Evolutionary conservation across 306 rosid species (phyloP).

Genomic region (Cicer bijugum): DNA sequence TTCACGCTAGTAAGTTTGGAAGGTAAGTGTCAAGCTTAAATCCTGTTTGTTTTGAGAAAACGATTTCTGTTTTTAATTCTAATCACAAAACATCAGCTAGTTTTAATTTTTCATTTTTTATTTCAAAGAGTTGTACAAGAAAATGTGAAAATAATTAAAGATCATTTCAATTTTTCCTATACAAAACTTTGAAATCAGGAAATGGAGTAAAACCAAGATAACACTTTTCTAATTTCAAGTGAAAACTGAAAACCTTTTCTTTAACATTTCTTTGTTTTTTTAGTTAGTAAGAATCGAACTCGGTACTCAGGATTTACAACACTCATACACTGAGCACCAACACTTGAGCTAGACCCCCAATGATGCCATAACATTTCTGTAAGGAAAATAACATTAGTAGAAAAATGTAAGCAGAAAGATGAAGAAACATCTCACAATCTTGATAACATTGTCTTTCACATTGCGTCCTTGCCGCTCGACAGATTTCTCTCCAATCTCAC

Average conservation of each 20-base stretch:
- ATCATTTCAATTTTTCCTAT: background rate
- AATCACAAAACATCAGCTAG: background rate
- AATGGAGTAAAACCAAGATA: background rate
- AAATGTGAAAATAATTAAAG: background rate
- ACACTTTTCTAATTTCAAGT: background rate
- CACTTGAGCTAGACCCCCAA: no score
- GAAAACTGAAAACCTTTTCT: background rate
- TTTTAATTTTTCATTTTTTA: background rate
- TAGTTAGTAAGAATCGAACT: no score
- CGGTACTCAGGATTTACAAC: no score
- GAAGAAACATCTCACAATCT: constrained; percentile 62
- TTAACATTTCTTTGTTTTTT: background rate
- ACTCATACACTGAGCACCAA: no score
- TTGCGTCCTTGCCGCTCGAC: constrained; percentile 60
- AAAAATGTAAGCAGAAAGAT: constrained; percentile 34
- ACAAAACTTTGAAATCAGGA: background rate
- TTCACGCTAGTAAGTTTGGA: background rate
- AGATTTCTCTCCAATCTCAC: constrained; percentile 70
- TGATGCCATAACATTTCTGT: no score
- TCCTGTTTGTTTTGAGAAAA: background rate
- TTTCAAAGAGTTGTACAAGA: background rate
- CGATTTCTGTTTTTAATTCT: background rate
- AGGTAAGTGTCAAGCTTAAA: background rate
- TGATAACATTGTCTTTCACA: constrained; percentile 57
- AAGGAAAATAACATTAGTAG: background rate